phyloP scores from a whole-genome alignment of 306 rosid species.

The Cucurbita pepo region DNA sequence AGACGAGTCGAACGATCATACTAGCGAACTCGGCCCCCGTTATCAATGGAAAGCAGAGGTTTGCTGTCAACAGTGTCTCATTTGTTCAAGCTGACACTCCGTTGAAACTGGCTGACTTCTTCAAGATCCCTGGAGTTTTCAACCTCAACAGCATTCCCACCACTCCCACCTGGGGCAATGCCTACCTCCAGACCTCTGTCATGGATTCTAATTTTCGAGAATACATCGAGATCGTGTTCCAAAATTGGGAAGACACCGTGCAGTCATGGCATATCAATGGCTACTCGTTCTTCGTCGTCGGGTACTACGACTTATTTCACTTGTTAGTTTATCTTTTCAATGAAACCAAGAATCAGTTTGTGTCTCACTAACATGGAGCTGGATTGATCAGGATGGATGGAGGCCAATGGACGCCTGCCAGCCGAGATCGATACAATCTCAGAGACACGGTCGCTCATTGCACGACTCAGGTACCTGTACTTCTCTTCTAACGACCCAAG shows the following conservation, averaged over 20 bases:
- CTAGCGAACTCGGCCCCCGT: constrained; percentile 69
- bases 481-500: no score
- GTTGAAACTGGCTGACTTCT: constrained; percentile 70
- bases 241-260: constrained; percentile 70
- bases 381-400: constrained; percentile 60
- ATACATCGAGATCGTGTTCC: constrained; percentile 78
- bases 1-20: constrained; percentile 57
- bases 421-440: constrained; percentile 66
- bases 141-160: constrained; percentile 60
- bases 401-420: constrained; percentile 81
- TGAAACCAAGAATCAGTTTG: not conserved
- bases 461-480: constrained; percentile 49
- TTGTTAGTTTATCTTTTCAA: not conserved
- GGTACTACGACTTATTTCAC: constrained; percentile 41
- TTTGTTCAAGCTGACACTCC: constrained; percentile 62
- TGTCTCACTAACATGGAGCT: not conserved
- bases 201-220: constrained; percentile 70
- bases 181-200: constrained; percentile 74
- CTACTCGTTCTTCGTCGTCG: constrained; percentile 73
- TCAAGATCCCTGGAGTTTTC: constrained; percentile 71
- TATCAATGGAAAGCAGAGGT: constrained; percentile 88
- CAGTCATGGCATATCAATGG: constrained; percentile 97
- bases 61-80: constrained; percentile 78
- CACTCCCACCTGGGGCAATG: constrained; percentile 44
- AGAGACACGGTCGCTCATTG: constrained; percentile 78